Base-by-base conservation (phyloP, 345 rosid genomes). In the Sonneratia alba region DNA sequence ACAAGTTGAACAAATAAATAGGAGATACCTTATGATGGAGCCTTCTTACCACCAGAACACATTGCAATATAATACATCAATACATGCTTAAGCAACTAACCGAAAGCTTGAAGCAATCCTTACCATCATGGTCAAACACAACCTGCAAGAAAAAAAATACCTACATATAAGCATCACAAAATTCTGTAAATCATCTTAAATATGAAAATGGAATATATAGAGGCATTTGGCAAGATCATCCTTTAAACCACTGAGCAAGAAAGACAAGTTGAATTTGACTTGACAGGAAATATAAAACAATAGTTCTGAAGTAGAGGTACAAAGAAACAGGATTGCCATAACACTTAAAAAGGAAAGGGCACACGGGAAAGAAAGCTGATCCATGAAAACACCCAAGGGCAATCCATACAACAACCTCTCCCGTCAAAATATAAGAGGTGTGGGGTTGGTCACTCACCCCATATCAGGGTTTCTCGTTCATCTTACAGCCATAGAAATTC, bases 71-170 rank as follows among this genome's bases (percentile, higher is more conserved):
- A 36, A 73, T 36, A 5, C 21, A 12, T 24, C 70, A 64, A 70
- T 27, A 63, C 65, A 2, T 27, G 47, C 27, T 47, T 55, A 18
- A 22, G 24, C 59, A 42, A 64, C 10, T 61, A 48, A n/a, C 19
- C 3, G 55, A 72, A 13, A 13, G 36, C 34, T 1, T 27, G 57
- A 55, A 69, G 62, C 18, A 63, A 77, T n/a, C 45, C 96, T 85
- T 80, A 95, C 99, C 99, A 87, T 95, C 97, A 85, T 95, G 93
- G 88, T 92, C 97, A 74, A 95, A 95, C 78, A 87, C 97, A 76
- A 95, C 99, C 97, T 95, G 96, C 89, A 81, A 63, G 61, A 49
- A 71, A 68, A 69, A 8, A 75, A 47, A 51, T 68, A 69, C 71
- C 43, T 72, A 77, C 34, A 40, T 12, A 74, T 78, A 72, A 80